Percentiles rank a stretch among this genome's conserved stretches.
These are phyloP conservation scores for Daldinia sp. DNA, from an alignment of 2,329 filamentous ascomycete species.

Conservation along the genomic window DNA sequence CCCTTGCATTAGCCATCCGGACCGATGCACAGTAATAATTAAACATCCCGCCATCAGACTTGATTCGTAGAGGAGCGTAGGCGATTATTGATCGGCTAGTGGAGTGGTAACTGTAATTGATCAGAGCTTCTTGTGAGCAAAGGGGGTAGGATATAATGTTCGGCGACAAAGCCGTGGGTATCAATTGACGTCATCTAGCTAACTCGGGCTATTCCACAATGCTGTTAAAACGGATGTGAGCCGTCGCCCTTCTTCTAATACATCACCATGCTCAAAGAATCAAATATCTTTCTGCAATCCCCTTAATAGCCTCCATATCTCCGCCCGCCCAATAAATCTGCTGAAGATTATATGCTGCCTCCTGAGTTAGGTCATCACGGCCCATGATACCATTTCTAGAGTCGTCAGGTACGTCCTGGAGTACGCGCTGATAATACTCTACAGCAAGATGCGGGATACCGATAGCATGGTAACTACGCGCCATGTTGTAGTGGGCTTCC, in stretches of 20 bases:
- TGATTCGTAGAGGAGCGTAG: background rate
- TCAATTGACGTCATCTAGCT: slow-evolving; percentile 7
- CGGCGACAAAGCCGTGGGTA: slow-evolving; percentile 1
- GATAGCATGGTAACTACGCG: slow-evolving; percentile 79
- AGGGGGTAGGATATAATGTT: background rate
- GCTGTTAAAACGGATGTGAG: background rate
- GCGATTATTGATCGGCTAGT: background rate
- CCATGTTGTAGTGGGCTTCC: slow-evolving; percentile 87
- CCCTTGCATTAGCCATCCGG: slow-evolving; percentile 10
- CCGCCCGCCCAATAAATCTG: slow-evolving; percentile 50
- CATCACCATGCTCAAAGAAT: slow-evolving; percentile 32
- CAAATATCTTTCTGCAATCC: slow-evolving; percentile 45
- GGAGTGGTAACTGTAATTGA: background rate
- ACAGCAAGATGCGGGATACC: slow-evolving; percentile 79
- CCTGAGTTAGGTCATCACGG: slow-evolving; percentile 44
- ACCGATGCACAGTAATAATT: background rate
- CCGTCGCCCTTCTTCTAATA: background rate
- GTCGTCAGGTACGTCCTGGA: slow-evolving; percentile 54
- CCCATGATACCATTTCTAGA: slow-evolving; percentile 40
- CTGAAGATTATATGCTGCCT: slow-evolving; percentile 51
- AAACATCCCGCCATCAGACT: background rate
- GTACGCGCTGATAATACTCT: slow-evolving; percentile 71
- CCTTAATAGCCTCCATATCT: slow-evolving; percentile 44
- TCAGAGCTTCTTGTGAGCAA: background rate
- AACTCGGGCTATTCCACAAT: background rate